phyloP scores from a whole-genome alignment of 495 filamentous ascomycete species.

The Trypethelium eluteriae region DNA sequence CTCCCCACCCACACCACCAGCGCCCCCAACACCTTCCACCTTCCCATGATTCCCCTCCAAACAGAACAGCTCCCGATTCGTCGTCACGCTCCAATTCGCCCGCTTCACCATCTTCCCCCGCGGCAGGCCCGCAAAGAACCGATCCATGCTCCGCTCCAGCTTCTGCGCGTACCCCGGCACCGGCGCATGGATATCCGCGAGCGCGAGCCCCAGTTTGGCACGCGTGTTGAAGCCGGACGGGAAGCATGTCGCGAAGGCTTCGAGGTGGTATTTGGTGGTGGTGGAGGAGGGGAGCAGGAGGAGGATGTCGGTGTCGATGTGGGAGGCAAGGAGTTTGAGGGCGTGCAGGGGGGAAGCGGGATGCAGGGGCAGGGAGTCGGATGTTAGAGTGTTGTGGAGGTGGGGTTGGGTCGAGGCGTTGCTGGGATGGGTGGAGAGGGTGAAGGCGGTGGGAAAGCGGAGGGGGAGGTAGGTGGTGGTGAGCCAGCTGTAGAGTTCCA shows the following conservation, averaged over 20 bases:
- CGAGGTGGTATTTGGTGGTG: constrained; percentile 50
- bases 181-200: constrained; percentile 58
- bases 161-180: constrained; percentile 55
- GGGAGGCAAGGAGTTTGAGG: constrained; percentile 48
- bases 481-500: constrained; percentile 61
- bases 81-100: constrained; percentile 61
- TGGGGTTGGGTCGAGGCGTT: neutral
- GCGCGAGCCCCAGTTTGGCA: constrained; percentile 52
- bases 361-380: constrained; percentile 38
- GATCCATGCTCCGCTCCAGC: constrained; percentile 68
- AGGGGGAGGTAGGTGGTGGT: constrained; percentile 54
- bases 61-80: constrained; percentile 48
- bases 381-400: constrained; percentile 40
- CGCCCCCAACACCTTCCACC: constrained; percentile 36
- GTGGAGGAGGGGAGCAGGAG: constrained; percentile 53
- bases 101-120: constrained; percentile 50
- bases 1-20: too few species aligned
- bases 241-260: constrained; percentile 64
- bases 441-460: constrained; percentile 60
- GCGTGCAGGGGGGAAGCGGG: constrained; percentile 26
- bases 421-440: constrained; percentile 23
- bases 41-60: constrained; percentile 45
- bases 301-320: constrained; percentile 70
- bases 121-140: constrained; percentile 56
- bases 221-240: constrained; percentile 63